phyloP scores from a whole-genome alignment of 371 early-diverging fungal species.

The Syncephalastrum racemosum region DNA sequence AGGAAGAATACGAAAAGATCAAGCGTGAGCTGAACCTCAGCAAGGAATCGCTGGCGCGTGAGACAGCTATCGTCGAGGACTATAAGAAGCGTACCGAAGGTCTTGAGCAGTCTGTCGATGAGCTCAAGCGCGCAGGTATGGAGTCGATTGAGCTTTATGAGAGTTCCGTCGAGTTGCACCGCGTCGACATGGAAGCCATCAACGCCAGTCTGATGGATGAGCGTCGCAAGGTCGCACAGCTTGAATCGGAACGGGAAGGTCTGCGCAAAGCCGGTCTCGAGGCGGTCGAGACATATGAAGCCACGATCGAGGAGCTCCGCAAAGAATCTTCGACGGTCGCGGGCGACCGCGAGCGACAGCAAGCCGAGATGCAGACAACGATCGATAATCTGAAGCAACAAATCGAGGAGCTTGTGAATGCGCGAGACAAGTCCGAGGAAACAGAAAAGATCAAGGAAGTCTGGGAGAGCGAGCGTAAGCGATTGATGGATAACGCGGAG shows the following conservation, averaged over 20 bases:
- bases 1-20: slow-evolving; percentile 36
- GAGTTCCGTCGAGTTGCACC: slow-evolving; percentile 45
- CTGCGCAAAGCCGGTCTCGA: slow-evolving; percentile 39
- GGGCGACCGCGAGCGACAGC: slow-evolving; percentile 22
- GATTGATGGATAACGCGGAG: slow-evolving; percentile 48
- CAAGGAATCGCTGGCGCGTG: slow-evolving; percentile 33
- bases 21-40: slow-evolving; percentile 28
- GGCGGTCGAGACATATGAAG: slow-evolving; percentile 38
- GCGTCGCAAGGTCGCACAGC: slow-evolving; percentile 31
- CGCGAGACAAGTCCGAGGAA: slow-evolving; percentile 38
- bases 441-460: slow-evolving; percentile 49
- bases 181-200: slow-evolving; percentile 51
- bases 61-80: slow-evolving; percentile 24
- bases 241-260: slow-evolving; percentile 36
- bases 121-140: slow-evolving; percentile 51
- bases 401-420: slow-evolving; percentile 48
- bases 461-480: slow-evolving; percentile 59
- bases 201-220: slow-evolving; percentile 41
- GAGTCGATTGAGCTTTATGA: slow-evolving; percentile 59
- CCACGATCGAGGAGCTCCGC: slow-evolving; percentile 39
- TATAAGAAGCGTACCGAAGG: slow-evolving; percentile 26
- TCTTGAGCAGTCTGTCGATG: slow-evolving; percentile 43
- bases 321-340: slow-evolving; percentile 22
- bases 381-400: slow-evolving; percentile 48
- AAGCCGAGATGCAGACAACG: slow-evolving; percentile 40